A percentile compares a stretch with the other conserved stretches of the same genome.
These are phyloP conservation scores for Hericium erinaceus DNA, from an alignment of 768 basidiomycete genomes.

Conservation along the genomic window DNA sequence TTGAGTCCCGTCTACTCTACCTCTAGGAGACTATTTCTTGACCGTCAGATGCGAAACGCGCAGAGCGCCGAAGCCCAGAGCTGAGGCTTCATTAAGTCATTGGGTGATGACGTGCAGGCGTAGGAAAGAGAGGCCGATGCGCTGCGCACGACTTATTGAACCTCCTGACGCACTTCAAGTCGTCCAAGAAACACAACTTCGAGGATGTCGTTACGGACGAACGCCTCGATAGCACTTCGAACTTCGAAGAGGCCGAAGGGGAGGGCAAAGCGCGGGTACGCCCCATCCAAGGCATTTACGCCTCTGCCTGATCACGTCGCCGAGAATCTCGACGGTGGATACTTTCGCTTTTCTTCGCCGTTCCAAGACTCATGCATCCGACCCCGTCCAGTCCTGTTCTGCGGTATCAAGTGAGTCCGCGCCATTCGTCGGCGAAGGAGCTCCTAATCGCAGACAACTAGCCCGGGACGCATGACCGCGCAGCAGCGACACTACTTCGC, in stretches of 20 bases:
- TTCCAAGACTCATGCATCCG: neutral
- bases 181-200: neutral
- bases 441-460: conserved; percentile 17
- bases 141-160: neutral
- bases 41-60: neutral
- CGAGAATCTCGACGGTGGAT: conserved; percentile 47
- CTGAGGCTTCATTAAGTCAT: neutral
- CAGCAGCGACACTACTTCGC: conserved; percentile 71
- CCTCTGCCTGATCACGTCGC: conserved; percentile 44
- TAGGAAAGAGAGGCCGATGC: neutral
- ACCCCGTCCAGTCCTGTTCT: conserved; percentile 54
- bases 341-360: conserved; percentile 1
- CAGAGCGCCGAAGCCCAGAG: neutral
- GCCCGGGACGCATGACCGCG: conserved; percentile 62
- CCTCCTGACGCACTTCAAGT: neutral
- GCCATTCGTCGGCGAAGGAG: neutral
- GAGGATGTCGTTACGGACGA: neutral
- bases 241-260: neutral
- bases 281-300: conserved; percentile 41
- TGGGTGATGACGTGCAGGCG: neutral
- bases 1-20: too few species aligned
- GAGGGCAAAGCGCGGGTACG: conserved; percentile 30
- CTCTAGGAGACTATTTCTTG: too few species aligned
- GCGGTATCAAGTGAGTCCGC: conserved; percentile 69
- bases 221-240: neutral